phyloP scores from a whole-genome alignment of 352 stramenopile species.

The Pythium phragmiticola region DNA sequence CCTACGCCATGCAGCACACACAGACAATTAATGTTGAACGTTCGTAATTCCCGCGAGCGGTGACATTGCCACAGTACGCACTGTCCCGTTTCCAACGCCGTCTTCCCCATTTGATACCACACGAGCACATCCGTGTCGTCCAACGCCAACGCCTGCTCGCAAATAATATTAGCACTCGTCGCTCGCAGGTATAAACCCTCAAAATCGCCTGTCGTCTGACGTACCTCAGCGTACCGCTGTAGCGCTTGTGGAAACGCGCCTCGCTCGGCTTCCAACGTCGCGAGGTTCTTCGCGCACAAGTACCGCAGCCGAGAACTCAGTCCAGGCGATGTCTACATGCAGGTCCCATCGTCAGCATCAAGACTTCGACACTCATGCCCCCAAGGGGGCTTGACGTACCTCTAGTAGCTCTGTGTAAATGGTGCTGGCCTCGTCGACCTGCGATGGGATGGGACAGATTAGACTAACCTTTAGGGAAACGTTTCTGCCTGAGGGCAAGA shows the following conservation, averaged over 20 bases:
- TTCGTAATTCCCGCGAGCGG: not conserved
- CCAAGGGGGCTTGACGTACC: not conserved
- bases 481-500: not conserved
- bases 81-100: slow-evolving; percentile 58
- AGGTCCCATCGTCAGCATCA: not conserved
- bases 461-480: not conserved
- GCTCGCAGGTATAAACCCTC: not conserved
- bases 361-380: not conserved
- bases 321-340: slow-evolving; percentile 18
- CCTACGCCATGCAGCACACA: slow-evolving; percentile 17
- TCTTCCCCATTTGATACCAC: slow-evolving; percentile 67
- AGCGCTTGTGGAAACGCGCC: slow-evolving; percentile 42
- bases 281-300: slow-evolving; percentile 70
- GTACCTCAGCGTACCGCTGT: slow-evolving; percentile 43
- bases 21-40: too few relatives aligned
- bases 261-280: slow-evolving; percentile 51
- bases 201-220: not conserved
- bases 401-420: slow-evolving; percentile 37
- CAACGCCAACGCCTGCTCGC: slow-evolving; percentile 41
- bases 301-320: slow-evolving; percentile 56
- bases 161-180: not conserved
- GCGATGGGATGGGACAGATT: not conserved
- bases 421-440: slow-evolving; percentile 33
- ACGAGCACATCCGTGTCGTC: slow-evolving; percentile 76
- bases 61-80: slow-evolving; percentile 13